phyloP scores from a whole-genome alignment of 129 eudicot species.

The Erigeron canadensis region DNA sequence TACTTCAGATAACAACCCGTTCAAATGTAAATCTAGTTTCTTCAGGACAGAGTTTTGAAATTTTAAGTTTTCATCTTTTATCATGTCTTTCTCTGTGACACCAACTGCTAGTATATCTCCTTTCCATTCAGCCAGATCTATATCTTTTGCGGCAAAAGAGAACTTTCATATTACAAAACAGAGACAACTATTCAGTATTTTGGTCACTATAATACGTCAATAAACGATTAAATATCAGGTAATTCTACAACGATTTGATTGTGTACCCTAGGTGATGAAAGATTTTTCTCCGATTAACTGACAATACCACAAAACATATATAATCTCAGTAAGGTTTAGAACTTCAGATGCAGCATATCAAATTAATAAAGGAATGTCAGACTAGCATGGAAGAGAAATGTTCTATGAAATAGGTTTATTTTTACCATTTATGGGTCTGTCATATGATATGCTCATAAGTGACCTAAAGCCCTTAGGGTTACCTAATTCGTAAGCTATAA shows the following conservation, averaged over 20 bases:
- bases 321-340: background rate
- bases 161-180: conserved; percentile 45
- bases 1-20: conserved; percentile 77
- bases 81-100: conserved; percentile 83
- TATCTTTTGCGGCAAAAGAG: conserved; percentile 77
- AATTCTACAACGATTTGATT: background rate
- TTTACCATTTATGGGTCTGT: background rate
- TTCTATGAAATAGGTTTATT: too few species aligned
- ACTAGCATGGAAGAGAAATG: too few species aligned
- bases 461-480: too few species aligned
- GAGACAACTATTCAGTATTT: conserved; percentile 25
- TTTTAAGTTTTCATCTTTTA: conserved; percentile 62
- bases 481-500: too few species aligned
- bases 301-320: background rate
- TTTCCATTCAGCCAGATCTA: conserved; percentile 86
- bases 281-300: background rate
- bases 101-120: conserved; percentile 95
- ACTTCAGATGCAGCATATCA: conserved; percentile 2
- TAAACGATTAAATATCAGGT: conserved; percentile 12
- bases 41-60: conserved; percentile 67
- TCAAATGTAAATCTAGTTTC: conserved; percentile 62
- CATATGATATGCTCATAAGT: too few species aligned
- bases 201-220: background rate
- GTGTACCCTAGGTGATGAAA: background rate
- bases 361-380: background rate